Conservation (phyloP, 1,284 basidiomycete species). For the Ceratobasidium sp. region DNA sequence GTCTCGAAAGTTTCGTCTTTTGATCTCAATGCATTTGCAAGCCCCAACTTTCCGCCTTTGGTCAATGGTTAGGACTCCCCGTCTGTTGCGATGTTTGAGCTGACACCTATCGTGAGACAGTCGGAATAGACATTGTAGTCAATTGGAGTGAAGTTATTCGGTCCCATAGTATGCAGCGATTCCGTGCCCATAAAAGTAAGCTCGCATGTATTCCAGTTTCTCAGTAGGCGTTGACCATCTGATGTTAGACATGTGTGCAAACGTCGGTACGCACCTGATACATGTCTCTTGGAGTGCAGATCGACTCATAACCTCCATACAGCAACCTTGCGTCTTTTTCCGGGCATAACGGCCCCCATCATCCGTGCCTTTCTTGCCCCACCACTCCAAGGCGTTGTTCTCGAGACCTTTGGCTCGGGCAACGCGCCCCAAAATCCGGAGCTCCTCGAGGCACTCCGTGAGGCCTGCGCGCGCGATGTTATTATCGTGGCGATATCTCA, state of each 20-base stretch:
- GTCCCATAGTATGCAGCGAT: conserved; percentile 79
- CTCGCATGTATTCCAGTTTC: conserved; percentile 34
- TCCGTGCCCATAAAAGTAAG: conserved; percentile 82
- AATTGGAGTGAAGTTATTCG: conserved; percentile 88
- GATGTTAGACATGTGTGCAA: conserved; percentile 75
- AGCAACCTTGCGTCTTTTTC: conserved; percentile 87
- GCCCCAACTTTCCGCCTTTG: conserved; percentile 86
- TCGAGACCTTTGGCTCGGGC: conserved; percentile 92
- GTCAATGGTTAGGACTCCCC: conserved; percentile 72
- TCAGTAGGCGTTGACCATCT: conserved; percentile 25
- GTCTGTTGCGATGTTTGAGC: background rate
- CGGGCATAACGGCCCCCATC: conserved; percentile 81
- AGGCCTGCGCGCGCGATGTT: conserved; percentile 84
- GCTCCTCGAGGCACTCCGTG: conserved; percentile 75
- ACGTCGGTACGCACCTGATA: conserved; percentile 70
- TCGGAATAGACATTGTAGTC: conserved; percentile 89
- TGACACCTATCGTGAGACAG: conserved; percentile 57
- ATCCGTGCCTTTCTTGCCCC: conserved; percentile 79
- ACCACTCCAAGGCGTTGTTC: conserved; percentile 80
- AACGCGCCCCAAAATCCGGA: conserved; percentile 82
- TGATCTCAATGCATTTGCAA: conserved; percentile 87
- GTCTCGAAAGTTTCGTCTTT: conserved; percentile 88
- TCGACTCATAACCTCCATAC: conserved; percentile 25
- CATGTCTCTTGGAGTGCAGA: background rate
- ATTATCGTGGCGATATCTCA: conserved; percentile 93